These are phyloP conservation scores for Myxozyma lipomycoides DNA, from an alignment of 805 yeast genomes.

Conservation along the genomic window DNA sequence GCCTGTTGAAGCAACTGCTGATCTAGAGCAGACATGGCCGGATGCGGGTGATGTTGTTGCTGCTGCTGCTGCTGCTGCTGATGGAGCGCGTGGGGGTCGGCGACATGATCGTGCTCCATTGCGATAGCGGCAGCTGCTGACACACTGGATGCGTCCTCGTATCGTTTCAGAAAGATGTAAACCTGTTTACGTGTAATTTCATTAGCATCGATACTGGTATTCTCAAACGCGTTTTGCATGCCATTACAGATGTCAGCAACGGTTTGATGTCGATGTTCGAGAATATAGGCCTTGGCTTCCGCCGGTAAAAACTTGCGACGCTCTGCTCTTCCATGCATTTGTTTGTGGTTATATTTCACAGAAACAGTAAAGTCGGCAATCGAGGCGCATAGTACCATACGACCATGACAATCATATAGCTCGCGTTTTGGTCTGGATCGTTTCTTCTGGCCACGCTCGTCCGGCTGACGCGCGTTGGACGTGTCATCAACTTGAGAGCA, in stretches of 20 bases:
- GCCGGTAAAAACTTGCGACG: conserved; percentile 24
- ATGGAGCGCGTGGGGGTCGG: too few species aligned
- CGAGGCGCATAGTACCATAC: conserved; percentile 22
- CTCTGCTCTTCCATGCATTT: conserved; percentile 21
- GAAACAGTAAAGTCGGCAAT: conserved; percentile 12
- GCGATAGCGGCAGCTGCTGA: not conserved
- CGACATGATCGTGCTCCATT: too few species aligned
- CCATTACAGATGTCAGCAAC: conserved; percentile 15
- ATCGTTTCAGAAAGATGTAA: conserved; percentile 16
- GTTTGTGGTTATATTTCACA: conserved; percentile 20
- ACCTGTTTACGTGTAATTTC: conserved; percentile 22
- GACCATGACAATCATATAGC: conserved; percentile 22
- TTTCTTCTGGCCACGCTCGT: not conserved
- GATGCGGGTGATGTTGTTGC: too few species aligned
- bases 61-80: too few species aligned
- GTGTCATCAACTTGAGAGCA: conserved; percentile 28
- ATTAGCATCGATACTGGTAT: conserved; percentile 1
- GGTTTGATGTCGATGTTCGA: conserved; percentile 10
- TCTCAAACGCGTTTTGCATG: conserved; percentile 3
- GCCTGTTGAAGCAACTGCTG: not conserved
- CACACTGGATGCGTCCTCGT: not conserved
- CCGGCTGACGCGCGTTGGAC: conserved; percentile 8
- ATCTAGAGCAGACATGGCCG: not conserved
- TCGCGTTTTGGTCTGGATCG: conserved; percentile 11
- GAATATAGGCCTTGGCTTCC: conserved; percentile 14